These are phyloP conservation scores for Pythium phragmiticola DNA, from an alignment of 352 stramenopile species.

Conservation along the genomic window DNA sequence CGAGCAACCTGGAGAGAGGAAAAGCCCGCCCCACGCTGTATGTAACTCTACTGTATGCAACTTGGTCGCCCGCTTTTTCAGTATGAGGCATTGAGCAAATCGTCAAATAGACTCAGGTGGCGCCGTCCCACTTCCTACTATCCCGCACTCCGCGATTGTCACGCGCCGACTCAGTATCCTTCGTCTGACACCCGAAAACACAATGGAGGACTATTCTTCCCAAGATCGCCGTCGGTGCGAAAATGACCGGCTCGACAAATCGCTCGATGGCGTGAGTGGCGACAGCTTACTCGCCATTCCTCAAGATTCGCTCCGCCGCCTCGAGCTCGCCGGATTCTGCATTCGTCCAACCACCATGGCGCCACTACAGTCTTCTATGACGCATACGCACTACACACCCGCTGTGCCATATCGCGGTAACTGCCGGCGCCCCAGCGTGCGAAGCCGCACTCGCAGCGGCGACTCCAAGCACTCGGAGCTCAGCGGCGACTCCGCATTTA, in stretches of 20 bases:
- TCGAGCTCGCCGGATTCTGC: constrained; percentile 19
- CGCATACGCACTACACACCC: neutral
- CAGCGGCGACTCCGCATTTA: neutral
- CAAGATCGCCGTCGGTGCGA: neutral
- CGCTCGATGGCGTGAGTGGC: neutral
- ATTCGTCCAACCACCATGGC: neutral
- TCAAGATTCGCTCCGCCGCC: constrained; percentile 10
- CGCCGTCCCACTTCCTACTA: neutral
- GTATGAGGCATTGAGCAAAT: neutral
- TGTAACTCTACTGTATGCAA: neutral
- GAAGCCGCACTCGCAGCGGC: neutral
- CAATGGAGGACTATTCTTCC: neutral
- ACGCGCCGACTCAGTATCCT: neutral
- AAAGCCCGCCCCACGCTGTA: neutral
- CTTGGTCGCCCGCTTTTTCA: neutral
- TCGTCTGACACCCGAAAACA: neutral
- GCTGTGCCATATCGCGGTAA: constrained; percentile 5
- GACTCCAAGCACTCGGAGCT: constrained; percentile 1
- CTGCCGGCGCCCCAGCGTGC: constrained; percentile 7
- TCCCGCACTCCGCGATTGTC: constrained; percentile 1
- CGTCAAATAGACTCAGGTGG: neutral
- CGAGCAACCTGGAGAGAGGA: neutral
- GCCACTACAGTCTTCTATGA: neutral
- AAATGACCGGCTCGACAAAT: neutral
- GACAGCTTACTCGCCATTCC: constrained; percentile 4